Base-by-base conservation (phyloP, 257 asterid species). In the Solanum chaucha region DNA sequence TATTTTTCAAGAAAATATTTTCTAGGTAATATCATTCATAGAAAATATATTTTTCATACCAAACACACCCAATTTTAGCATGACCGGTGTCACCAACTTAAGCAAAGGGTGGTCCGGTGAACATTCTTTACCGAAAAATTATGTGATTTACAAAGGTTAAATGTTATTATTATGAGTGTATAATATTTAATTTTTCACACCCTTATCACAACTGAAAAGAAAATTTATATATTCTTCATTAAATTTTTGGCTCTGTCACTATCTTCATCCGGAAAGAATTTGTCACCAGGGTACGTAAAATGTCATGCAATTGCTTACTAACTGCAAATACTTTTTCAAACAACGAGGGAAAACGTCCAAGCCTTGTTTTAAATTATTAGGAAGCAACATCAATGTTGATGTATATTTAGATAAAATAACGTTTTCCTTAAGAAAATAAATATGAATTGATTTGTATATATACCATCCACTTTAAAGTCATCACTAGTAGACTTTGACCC, bases 101-200 rank as follows among this genome's bases (percentile, higher is more conserved):
- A 5, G 7, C 2, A 5, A 48, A 46, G 22, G 58, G 8, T 14
- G 20, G 0, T 51, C 1, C 3, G 0, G 1, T 15, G 22, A 5
- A 5, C 8, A 51, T 1, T 2, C 3, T 48, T 48, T 14, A 14
- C 0, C 1, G 7, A 5, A 14, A 51, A 51, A 51, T 15, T 51
- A 58, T 58, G 26, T 58, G 10, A 19, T 55, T 1, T 55, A 55
- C 59, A 58, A 58, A 19, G 24, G 1, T 58, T 58, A 19, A 19
- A 58, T 58, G 5, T 20, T 58, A 58, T 19, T 6, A 19, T 58
- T 58, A 58, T 58, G 5, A 7, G 10, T 58, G 65, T 17, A 58
- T 40, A 1, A 40, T 58, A 55, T 58, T 58, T 58, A 58, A 58
- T 19, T 58, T 19, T 58, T 3, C 4, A 58, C 24, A 58, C 5